phyloP scores from a whole-genome alignment of 2,329 filamentous ascomycete species.

The Bipolaris sorokiniana region DNA sequence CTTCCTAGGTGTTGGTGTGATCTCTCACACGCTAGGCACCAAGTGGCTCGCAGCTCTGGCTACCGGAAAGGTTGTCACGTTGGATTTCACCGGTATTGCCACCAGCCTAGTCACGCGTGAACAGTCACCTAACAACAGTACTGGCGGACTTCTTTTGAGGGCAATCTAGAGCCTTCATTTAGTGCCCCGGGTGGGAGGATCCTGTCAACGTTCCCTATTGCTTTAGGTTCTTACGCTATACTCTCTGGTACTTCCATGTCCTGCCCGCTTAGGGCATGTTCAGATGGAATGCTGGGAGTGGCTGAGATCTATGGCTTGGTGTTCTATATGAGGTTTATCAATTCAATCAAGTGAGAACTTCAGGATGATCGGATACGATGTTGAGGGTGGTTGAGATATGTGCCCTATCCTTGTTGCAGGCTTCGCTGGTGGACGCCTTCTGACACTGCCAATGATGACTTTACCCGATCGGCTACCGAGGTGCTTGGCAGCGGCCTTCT shows the following conservation, averaged over 20 bases:
- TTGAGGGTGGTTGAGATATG: background rate
- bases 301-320: no score
- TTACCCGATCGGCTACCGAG: background rate
- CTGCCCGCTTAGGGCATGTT: background rate
- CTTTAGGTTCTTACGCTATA: background rate
- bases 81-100: no score
- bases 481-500: background rate
- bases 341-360: no score
- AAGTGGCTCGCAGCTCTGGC: no score
- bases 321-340: no score
- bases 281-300: no score
- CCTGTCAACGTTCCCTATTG: background rate
- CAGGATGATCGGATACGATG: no score
- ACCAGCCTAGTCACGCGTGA: background rate
- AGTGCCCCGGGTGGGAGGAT: background rate
- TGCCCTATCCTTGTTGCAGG: background rate
- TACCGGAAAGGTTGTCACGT: no score
- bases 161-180: background rate
- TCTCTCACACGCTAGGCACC: background rate
- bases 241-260: background rate
- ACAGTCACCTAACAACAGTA: background rate
- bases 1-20: background rate
- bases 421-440: background rate
- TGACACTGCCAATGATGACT: background rate
- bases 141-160: background rate